Evolutionary conservation across 768 basidiomycete species (phyloP).

Genomic region (Hemileccinum impolitum): DNA sequence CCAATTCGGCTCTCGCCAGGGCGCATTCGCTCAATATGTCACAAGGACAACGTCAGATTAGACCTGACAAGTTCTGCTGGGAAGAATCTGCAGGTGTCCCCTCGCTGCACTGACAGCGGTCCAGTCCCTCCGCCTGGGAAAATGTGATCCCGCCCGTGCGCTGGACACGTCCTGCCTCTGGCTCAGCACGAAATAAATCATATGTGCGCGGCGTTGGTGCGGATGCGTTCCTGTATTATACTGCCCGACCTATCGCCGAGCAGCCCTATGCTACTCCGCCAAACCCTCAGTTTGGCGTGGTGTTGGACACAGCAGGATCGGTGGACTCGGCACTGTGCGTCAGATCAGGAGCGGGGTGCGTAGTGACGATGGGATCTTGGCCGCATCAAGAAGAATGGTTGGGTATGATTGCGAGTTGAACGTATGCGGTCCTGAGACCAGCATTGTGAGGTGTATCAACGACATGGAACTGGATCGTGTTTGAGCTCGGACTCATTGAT

Average conservation of each 20-base stretch:
- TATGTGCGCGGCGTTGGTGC: slow-evolving; percentile 60
- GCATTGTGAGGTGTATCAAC: slow-evolving; percentile 52
- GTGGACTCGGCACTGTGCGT: slow-evolving; percentile 48
- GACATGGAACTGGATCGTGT: slow-evolving; percentile 40
- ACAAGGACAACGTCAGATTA: no score
- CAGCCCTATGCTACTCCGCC: slow-evolving; percentile 45
- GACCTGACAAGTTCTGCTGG: no score
- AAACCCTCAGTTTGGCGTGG: slow-evolving; percentile 49
- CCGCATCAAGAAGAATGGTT: slow-evolving; percentile 29
- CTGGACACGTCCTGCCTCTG: no score
- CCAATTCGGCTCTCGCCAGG: no score
- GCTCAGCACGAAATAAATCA: no score
- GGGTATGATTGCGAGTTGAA: slow-evolving; percentile 1
- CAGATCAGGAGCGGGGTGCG: slow-evolving; percentile 43
- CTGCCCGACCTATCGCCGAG: slow-evolving; percentile 44
- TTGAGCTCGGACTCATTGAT: slow-evolving; percentile 35
- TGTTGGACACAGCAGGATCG: slow-evolving; percentile 58
- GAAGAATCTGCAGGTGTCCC: no score
- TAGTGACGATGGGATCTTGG: slow-evolving; percentile 48
- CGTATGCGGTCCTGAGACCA: slow-evolving; percentile 30
- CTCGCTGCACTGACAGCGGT: no score
- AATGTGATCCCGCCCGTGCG: no score
- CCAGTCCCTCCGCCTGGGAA: no score
- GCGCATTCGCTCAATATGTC: no score
- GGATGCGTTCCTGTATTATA: slow-evolving; percentile 70